Conservation (phyloP, 2,329 filamentous ascomycete species). For the Trichocomaceae sp. region DNA sequence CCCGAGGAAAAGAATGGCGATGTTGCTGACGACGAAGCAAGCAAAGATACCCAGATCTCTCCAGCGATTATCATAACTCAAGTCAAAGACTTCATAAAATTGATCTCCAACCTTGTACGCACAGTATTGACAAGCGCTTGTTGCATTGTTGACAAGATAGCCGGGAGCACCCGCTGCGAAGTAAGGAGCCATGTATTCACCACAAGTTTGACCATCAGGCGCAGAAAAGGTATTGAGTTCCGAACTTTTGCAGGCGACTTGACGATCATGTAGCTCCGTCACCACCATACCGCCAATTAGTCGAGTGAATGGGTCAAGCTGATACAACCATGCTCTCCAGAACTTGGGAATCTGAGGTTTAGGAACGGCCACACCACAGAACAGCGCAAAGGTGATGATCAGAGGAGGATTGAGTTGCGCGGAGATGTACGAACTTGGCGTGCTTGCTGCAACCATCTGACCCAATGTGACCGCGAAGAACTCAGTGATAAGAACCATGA, state of each 20-base stretch:
- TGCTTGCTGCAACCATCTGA: conserved; percentile 69
- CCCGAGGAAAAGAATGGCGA: conserved; percentile 57
- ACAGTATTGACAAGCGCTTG: conserved; percentile 69
- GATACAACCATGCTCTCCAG: conserved; percentile 74
- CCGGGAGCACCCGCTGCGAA: conserved; percentile 63
- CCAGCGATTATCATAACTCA: conserved; percentile 66
- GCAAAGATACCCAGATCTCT: conserved; percentile 72
- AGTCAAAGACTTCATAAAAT: conserved; percentile 63
- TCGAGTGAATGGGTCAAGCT: conserved; percentile 76
- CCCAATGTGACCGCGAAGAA: conserved; percentile 75
- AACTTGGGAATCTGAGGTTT: conserved; percentile 69
- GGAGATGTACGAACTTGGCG: conserved; percentile 70
- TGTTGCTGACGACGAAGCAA: conserved; percentile 70
- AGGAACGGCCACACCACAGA: conserved; percentile 82
- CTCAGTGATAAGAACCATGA: conserved; percentile 77
- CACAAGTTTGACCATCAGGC: conserved; percentile 61
- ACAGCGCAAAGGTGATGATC: conserved; percentile 74
- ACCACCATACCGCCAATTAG: conserved; percentile 74
- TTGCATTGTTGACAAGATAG: conserved; percentile 62
- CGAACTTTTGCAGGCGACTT: conserved; percentile 52
- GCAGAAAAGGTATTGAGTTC: conserved; percentile 66
- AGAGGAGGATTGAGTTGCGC: conserved; percentile 75
- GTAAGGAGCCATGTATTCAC: conserved; percentile 67
- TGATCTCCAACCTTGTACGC: conserved; percentile 73
- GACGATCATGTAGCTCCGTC: conserved; percentile 62